Evolutionary conservation across 2,329 filamentous ascomycete genomes (phyloP), one percentile per base, ranked within the genome.

Genomic region (Aureobasidium sp.): DNA sequence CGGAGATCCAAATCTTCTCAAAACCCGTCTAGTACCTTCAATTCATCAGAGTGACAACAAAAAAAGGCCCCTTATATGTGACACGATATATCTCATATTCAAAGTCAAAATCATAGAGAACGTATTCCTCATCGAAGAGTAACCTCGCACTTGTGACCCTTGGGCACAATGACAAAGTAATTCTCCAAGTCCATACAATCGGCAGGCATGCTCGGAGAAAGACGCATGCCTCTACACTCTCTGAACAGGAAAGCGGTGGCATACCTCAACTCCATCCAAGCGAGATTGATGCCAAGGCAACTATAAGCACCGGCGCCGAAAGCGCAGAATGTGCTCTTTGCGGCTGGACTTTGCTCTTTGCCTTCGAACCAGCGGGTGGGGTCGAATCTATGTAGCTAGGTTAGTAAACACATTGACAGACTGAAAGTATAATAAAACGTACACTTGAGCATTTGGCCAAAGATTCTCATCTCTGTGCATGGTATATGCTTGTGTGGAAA

Each of bases 201-300:
- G 0, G 70, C 69, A 6, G 67, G 66, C 32, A 63, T 66, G 3
- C 50, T 58, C 10, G 53, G 47, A 0, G 60, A 62, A 34, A 70
- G 44, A 30, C 56, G 56, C 2, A 66, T 56, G 0, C 66, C 65
- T 24, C 53, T 59, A 56, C 73, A 78, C 27, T 73, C 65, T 0
- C 71, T 68, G 61, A 81, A 79, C 63, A 83, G 79, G 4, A 71
- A 66, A 0, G 77, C 74, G 0, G 73, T 68, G 0, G 71, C 76
- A 30, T 79, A 71, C 7, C 78, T 70, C 25, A 83, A 60, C 59
- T 83, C 79, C 65, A 79, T 79, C 19, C 70, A 67, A 0, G 85
- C 84, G 57, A 88, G 79, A 59, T 88, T 83, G 5, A 81, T 79
- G 0, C 84, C 85, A 4, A 88, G 71, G 59, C 85, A 88, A 67